Conservation (phyloP, 805 yeast genomes). For the Yamadazyma nakazawae region DNA sequence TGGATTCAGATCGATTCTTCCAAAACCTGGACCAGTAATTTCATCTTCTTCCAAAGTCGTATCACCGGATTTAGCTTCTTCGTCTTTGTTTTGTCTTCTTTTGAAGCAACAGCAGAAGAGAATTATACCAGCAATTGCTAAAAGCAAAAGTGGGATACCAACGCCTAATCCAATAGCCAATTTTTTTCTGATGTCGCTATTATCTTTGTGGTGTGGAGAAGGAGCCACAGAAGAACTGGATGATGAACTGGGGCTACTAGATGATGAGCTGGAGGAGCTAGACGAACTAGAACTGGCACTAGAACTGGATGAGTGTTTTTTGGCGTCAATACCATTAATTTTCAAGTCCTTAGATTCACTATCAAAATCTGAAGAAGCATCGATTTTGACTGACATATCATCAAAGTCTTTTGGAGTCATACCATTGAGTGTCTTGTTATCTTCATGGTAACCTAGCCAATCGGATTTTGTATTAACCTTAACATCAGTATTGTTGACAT, state of each 20-base stretch:
- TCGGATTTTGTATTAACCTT: conserved; percentile 39
- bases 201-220: background rate
- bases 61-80: conserved; percentile 15
- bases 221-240: conserved; percentile 11
- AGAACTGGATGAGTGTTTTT: conserved; percentile 17
- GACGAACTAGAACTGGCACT: conserved; percentile 27
- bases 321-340: conserved; percentile 48
- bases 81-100: conserved; percentile 23
- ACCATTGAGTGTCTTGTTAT: conserved; percentile 69
- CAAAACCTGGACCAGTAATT: conserved; percentile 35
- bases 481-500: conserved; percentile 47
- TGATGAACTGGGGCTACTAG: conserved; percentile 21
- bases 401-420: conserved; percentile 40
- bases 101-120: conserved; percentile 52
- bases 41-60: conserved; percentile 18
- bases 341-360: conserved; percentile 41
- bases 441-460: conserved; percentile 66
- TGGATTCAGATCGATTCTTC: conserved; percentile 21
- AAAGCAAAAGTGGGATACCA: conserved; percentile 63
- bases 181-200: conserved; percentile 33
- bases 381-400: conserved; percentile 22
- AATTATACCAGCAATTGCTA: conserved; percentile 47
- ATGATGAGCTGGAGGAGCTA: conserved; percentile 23
- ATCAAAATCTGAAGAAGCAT: conserved; percentile 28
- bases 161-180: conserved; percentile 91